Percentiles rank a stretch among this genome's conserved stretches.
These are phyloP conservation scores for Pezicula neosporulosa DNA, from an alignment of 2,329 filamentous ascomycete species.

Conservation along the genomic window DNA sequence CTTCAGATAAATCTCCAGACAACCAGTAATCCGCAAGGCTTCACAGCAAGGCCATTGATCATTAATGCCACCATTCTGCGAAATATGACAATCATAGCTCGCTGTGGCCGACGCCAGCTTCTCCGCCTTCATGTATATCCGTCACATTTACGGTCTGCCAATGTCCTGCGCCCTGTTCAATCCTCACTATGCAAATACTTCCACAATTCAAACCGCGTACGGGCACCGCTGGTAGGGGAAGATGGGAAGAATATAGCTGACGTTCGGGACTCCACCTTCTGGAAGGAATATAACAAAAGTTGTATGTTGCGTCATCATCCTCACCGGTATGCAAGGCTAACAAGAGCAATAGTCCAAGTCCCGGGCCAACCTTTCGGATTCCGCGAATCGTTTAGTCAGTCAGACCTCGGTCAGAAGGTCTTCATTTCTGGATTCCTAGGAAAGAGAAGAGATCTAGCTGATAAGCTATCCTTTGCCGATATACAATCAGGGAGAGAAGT, in stretches of 20 bases:
- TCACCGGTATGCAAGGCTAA: constrained; percentile 5
- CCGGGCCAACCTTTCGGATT: constrained; percentile 10
- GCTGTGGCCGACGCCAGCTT: constrained; percentile 4
- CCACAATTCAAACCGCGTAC: constrained; percentile 5
- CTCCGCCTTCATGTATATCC: constrained; percentile 1
- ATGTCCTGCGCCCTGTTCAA: neutral
- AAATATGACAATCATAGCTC: constrained; percentile 17
- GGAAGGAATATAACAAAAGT: constrained; percentile 22
- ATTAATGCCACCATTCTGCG: constrained; percentile 5
- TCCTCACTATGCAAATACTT: constrained; percentile 8
- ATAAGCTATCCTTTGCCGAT: constrained; percentile 68
- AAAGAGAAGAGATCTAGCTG: constrained; percentile 63
- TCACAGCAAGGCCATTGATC: no score
- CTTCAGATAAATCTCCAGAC: constrained; percentile 7
- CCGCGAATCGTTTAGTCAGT: constrained; percentile 2
- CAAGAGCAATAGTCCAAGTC: constrained; percentile 7
- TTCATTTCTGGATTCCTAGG: constrained; percentile 70
- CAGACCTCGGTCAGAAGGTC: constrained; percentile 35
- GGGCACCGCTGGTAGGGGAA: constrained; percentile 1
- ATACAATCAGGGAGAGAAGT: constrained; percentile 7
- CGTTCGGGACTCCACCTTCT: constrained; percentile 10
- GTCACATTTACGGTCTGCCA: neutral
- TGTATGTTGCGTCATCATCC: constrained; percentile 13
- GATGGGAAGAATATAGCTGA: neutral
- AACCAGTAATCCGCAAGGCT: neutral